phyloP scores from a whole-genome alignment of 352 stramenopile species.

The Globisporangium uncinulatum region DNA sequence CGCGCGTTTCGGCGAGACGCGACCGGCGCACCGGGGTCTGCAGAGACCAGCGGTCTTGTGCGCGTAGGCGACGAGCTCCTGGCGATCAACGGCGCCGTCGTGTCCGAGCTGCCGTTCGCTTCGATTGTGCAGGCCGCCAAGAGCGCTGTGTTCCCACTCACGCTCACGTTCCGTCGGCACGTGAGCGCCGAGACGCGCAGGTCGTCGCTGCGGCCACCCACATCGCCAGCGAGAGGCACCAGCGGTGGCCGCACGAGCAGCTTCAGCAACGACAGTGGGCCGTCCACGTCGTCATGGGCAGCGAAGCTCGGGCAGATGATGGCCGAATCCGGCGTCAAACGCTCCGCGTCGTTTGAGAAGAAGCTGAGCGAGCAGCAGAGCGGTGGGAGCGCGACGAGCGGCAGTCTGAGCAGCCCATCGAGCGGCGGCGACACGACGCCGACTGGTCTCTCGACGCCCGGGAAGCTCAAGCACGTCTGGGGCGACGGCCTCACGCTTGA shows the following conservation, averaged over 20 bases:
- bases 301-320: slow-evolving; percentile 45
- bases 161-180: slow-evolving; percentile 54
- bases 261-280: slow-evolving; percentile 5
- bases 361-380: slow-evolving; percentile 18
- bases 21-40: slow-evolving; percentile 42
- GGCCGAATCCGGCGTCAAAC: slow-evolving; percentile 23
- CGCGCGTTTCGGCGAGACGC: slow-evolving; percentile 65
- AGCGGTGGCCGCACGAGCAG: background rate
- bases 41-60: slow-evolving; percentile 51
- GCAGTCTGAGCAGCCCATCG: slow-evolving; percentile 13
- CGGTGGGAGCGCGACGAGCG: slow-evolving; percentile 4
- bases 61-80: slow-evolving; percentile 63
- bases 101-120: slow-evolving; percentile 52
- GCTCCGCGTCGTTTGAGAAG: slow-evolving; percentile 54
- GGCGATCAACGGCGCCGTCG: slow-evolving; percentile 51
- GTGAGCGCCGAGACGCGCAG: slow-evolving; percentile 2
- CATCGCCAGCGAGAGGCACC: slow-evolving; percentile 33
- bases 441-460: slow-evolving; percentile 13
- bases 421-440: slow-evolving; percentile 15
- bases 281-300: slow-evolving; percentile 24
- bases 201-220: slow-evolving; percentile 16
- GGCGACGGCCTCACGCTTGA: slow-evolving; percentile 42
- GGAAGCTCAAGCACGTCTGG: slow-evolving; percentile 32
- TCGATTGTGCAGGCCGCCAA: slow-evolving; percentile 67
- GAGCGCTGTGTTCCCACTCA: slow-evolving; percentile 57